Base-by-base conservation (phyloP, 345 rosid species). In the Streptanthus diversifolius region DNA sequence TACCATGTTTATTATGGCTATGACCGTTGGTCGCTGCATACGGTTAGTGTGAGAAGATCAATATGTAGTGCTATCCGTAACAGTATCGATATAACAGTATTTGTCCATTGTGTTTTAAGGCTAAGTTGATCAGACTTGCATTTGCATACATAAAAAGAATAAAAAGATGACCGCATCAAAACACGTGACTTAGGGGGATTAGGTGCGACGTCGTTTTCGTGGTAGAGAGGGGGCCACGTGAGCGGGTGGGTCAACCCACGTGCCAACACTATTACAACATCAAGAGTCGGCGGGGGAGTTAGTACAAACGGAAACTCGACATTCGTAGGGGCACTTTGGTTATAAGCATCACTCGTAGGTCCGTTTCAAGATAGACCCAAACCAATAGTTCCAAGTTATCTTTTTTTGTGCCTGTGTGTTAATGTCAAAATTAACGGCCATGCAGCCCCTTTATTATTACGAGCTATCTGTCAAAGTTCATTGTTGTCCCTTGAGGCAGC, bases 241-340 rank as follows among this genome's bases (percentile, higher is more conserved):
- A 49, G 58, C 40, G 33, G 70, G 15, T 55, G 45, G 33, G 40
- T 17, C 59, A 6, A 55, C 22, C 35, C 70, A 66, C 70, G 70
- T 66, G 59, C 58, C 45, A 19, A 22, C 19, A 66, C n/a, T 35
- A 48, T 48, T 8, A 33, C 44, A 21, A 14, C 14, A 48, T 48
- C 10, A 49, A 66, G 37, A 66, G 61, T 52, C 71, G 71, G 71
- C 71, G 71, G 10, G 71, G 10, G 12, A 67, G 62, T 53, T 62
- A 67, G 5, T 39, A 53, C 48, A 39, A 53, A 63, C 43, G 52
- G 67, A 41, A n/a, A 41, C 15, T 41, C 22, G 14, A 41, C 45
- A 24, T 35, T 64, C 27, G 35, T 40, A 22, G 19, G 32, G 30
- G 44, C 70, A 30, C 17, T 63, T 45, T 63, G n/a, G 36, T 15